Percentiles rank a stretch among this genome's conserved stretches.
These are phyloP conservation scores for Tolypocladium guangdongense DNA, from an alignment of 2,329 filamentous ascomycete species.

Conservation along the genomic window DNA sequence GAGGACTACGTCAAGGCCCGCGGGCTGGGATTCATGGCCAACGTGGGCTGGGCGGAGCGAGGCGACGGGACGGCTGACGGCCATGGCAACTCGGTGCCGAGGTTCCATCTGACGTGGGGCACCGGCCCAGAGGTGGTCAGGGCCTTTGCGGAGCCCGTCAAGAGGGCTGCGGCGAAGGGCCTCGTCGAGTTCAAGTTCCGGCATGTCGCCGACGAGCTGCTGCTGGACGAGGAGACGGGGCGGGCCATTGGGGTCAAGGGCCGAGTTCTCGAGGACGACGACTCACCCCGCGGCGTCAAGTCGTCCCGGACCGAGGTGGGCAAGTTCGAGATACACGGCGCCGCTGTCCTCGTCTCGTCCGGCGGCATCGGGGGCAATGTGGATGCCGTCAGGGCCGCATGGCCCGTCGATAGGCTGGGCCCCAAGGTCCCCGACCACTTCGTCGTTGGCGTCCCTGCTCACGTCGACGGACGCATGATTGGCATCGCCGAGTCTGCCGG, in stretches of 20 bases:
- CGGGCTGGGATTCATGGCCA: conserved; percentile 41
- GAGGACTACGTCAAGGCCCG: conserved; percentile 43
- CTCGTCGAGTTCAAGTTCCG: conserved; percentile 44
- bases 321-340: conserved; percentile 41
- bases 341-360: conserved; percentile 42
- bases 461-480: conserved; percentile 56
- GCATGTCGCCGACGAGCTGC: conserved; percentile 44
- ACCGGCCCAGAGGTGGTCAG: conserved; percentile 49
- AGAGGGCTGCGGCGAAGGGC: conserved; percentile 38
- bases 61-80: conserved; percentile 44
- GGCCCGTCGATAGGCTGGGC: conserved; percentile 47
- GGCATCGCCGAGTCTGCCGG: conserved; percentile 41
- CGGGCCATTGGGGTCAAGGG: conserved; percentile 42
- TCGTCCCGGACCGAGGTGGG: conserved; percentile 36
- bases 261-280: conserved; percentile 38
- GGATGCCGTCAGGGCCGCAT: conserved; percentile 46
- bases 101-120: conserved; percentile 54
- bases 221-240: conserved; percentile 38
- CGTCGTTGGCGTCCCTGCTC: conserved; percentile 49
- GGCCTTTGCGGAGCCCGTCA: conserved; percentile 45
- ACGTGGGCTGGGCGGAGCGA: conserved; percentile 51
- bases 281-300: conserved; percentile 38
- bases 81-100: conserved; percentile 51
- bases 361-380: conserved; percentile 52
- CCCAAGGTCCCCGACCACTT: conserved; percentile 44